Evolutionary conservation across 805 yeast genomes (phyloP), one percentile per base, ranked within the genome.

Genomic region (Suhomyces sp.): DNA sequence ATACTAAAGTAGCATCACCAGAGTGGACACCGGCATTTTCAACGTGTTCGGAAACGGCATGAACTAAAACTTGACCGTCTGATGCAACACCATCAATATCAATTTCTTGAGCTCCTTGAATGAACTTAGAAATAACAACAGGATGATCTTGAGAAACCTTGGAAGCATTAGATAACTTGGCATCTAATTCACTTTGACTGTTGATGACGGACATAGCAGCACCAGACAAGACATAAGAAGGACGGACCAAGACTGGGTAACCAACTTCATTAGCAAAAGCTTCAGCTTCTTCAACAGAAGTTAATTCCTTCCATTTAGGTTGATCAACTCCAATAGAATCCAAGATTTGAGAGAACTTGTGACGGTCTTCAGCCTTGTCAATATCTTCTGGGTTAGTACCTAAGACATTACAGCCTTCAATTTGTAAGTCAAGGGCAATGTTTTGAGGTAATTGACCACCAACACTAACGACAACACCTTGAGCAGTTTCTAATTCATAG

Each of bases 1-100:
- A 74, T 33, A 91, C 81, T 55, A 91, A 77, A 19, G 98, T 88
- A 36, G 98, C 98, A 67, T 91, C 98, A 65, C 98, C 98, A 33
- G 97, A 90, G 70, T 91, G 98, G 40, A 93, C 84, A 74, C 98
- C 98, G 7, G 98, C 98, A 55, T 90, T 88, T 69, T 91, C 98
- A 55, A 90, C 95, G 63, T 91, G 98, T 66, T 93, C 98, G 46
- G 96, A 86, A 40, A 91, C 85, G 40, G 96, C 98, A 63, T 91
- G 98, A 39, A 91, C 95, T 33, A 91, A 68, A 36, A 91, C 87
- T 53, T 79, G 65, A 53, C 98, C 98, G 38, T 88, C 74, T 51
- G 77, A 68, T 28, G 98, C 98, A 56, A 91, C 98, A 42, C 88
- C 98, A 69, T 91, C 98, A 51, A 91, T 85, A 64, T 91, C 98